Conservation (phyloP, 768 basidiomycete genomes). For the Strobilomyces dryophilus region DNA sequence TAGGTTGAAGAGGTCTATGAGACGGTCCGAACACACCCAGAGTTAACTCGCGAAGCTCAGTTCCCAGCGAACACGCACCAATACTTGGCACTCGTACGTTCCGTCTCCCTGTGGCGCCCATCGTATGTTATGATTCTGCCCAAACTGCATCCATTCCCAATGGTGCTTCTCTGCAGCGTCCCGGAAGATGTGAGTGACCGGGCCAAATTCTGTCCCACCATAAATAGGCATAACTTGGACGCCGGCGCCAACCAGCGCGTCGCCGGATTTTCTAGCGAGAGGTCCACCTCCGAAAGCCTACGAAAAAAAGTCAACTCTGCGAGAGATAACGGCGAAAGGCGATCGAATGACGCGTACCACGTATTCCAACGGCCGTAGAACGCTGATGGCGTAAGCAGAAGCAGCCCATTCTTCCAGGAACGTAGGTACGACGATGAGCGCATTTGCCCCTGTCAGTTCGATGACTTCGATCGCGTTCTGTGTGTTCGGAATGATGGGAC, state of each 20-base stretch:
- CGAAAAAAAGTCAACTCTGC: neutral
- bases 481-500: conserved; percentile 20
- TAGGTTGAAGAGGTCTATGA: neutral
- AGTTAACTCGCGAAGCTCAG: no score
- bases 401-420: conserved; percentile 23
- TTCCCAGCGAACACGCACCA: conserved; percentile 23
- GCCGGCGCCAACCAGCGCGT: conserved; percentile 32
- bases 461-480: conserved; percentile 22
- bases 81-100: conserved; percentile 36
- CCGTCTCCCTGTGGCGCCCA: conserved; percentile 36
- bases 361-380: conserved; percentile 2
- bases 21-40: neutral
- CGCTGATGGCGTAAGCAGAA: conserved; percentile 14
- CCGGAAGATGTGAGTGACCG: conserved; percentile 11
- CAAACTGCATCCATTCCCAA: conserved; percentile 33
- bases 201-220: conserved; percentile 37
- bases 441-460: conserved; percentile 8
- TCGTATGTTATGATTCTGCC: conserved; percentile 20
- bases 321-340: neutral
- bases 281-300: conserved; percentile 29
- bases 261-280: conserved; percentile 34
- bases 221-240: conserved; percentile 33
- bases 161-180: conserved; percentile 21
- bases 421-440: conserved; percentile 16
- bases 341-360: neutral